phyloP scores from a whole-genome alignment of 1,284 basidiomycete species.

The Mycosarcoma mackinlayi region DNA sequence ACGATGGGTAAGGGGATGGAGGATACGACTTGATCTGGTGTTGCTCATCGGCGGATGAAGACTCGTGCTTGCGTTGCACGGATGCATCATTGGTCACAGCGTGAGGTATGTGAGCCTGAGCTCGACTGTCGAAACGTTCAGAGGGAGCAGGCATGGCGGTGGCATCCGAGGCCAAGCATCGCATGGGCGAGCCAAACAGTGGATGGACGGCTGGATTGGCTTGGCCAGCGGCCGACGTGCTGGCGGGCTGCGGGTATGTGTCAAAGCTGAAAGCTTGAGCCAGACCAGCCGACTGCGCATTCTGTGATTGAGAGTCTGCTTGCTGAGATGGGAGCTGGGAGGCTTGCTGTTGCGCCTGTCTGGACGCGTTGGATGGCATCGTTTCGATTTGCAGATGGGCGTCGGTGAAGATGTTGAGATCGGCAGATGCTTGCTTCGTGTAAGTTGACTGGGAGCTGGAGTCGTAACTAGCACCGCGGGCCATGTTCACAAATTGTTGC shows the following conservation, averaged over 20 bases:
- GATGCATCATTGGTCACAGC: background rate
- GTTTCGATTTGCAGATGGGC: background rate
- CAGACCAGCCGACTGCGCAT: constrained; percentile 9
- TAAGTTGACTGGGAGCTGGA: constrained; percentile 16
- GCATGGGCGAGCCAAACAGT: constrained; percentile 1
- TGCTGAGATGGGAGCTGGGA: constrained; percentile 2
- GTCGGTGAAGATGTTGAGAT: constrained; percentile 5
- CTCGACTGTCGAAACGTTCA: background rate
- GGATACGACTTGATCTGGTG: constrained; percentile 34
- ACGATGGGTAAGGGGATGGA: constrained; percentile 19
- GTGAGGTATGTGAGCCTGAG: background rate
- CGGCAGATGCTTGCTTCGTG: constrained; percentile 15
- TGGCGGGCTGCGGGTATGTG: constrained; percentile 2
- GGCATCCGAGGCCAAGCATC: constrained; percentile 6
- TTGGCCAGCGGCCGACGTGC: background rate
- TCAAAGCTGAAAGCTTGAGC: constrained; percentile 17
- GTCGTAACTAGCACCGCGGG: constrained; percentile 8
- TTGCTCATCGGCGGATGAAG: constrained; percentile 9
- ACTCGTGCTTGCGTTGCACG: constrained; percentile 12
- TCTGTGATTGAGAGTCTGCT: background rate
- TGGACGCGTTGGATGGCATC: background rate
- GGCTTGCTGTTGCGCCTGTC: constrained; percentile 2
- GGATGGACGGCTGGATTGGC: constrained; percentile 1
- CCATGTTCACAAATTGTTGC: background rate
- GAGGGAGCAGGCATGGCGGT: constrained; percentile 5